Evolutionary conservation across 2,329 filamentous ascomycete genomes (phyloP), one percentile per base, ranked within the genome.

Genomic region (Emmonsiellopsis sp.): DNA sequence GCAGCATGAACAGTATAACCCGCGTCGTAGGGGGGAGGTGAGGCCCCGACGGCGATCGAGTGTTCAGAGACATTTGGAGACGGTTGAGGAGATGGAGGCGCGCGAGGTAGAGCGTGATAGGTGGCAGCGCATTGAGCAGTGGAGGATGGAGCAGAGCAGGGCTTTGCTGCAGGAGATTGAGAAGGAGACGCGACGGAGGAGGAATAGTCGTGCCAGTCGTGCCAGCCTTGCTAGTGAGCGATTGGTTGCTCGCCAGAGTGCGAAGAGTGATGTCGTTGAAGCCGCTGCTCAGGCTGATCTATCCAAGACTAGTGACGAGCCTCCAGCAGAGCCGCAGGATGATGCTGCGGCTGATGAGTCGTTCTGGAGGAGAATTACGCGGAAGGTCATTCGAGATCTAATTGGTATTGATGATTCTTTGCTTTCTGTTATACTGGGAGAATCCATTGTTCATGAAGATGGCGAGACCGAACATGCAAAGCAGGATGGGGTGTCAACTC

Each of bases 341-440:
- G 73, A 76, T 37, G 67, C 70, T 1, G 63, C 71, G 10, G 77
- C 82, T 33, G 74, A 77, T 42, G 84, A 89, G 58, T 84, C 86
- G 1, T 80, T 94, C 59, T 88, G 89, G 82, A 83, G 84, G 56
- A 81, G 86, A 9, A 82, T 97, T 49, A 95, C 92, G 2, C 82
- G 87, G 54, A 88, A 85, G 62, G 86, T 97, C 32, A 89, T 98
- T 61, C 82, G 84, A 51, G 90, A 96, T 65, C 73, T 98, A 43
- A 87, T 97, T 66, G 92, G 92, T 7, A 87, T 98, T 53, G 91
- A 97, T 62, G 89, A 96, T 58, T 81, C 82, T 49, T 76, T 93
- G 17, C 78, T 98, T 7, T 87, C 87, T 0, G 84, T 96, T 49
- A 84, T 98, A 7, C 85, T 97, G 53, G 93, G 93, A 10, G 90